Conservation (phyloP, 192 early-diverging fungal genomes). For the Spizellomyces sp. region DNA sequence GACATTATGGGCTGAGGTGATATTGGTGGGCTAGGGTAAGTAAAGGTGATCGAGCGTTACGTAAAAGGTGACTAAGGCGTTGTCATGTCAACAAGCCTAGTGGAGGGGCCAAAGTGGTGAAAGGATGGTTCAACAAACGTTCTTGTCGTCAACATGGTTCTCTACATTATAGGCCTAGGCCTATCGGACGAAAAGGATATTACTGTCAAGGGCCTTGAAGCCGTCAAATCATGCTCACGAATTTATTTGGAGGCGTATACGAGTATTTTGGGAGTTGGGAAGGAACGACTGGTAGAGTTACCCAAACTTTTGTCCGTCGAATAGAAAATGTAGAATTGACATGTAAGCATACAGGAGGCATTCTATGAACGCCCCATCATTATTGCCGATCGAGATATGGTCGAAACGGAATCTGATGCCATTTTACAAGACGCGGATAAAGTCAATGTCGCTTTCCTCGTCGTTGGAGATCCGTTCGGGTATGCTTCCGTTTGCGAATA, state of each 20-base stretch:
- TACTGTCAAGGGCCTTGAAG: constrained; percentile 94
- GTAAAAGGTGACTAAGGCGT: too few relatives aligned
- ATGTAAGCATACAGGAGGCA: constrained; percentile 61
- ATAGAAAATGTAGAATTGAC: too few relatives aligned
- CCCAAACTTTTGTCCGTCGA: too few relatives aligned
- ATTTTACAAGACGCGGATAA: constrained; percentile 88
- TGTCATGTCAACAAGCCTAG: too few relatives aligned
- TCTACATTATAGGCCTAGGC: constrained; percentile 83
- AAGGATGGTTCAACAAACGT: too few relatives aligned
- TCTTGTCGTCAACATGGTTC: constrained; percentile 22
- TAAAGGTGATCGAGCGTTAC: too few relatives aligned
- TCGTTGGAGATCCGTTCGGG: constrained; percentile 97
- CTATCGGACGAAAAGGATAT: constrained; percentile 96
- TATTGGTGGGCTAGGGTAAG: too few relatives aligned
- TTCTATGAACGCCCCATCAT: constrained; percentile 85
- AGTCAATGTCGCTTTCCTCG: constrained; percentile 91
- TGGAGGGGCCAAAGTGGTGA: too few relatives aligned
- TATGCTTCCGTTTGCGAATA: constrained; percentile 25
- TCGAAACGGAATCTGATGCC: constrained; percentile 86
- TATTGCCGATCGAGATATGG: constrained; percentile 97
- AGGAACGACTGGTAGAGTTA: constrained; percentile 66
- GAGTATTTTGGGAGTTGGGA: constrained; percentile 86
- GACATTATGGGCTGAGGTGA: too few relatives aligned
- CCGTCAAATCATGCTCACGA: constrained; percentile 81
- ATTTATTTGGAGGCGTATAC: constrained; percentile 97